Conservation (phyloP, 2,329 filamentous ascomycete species). For the Nemania abortiva region DNA sequence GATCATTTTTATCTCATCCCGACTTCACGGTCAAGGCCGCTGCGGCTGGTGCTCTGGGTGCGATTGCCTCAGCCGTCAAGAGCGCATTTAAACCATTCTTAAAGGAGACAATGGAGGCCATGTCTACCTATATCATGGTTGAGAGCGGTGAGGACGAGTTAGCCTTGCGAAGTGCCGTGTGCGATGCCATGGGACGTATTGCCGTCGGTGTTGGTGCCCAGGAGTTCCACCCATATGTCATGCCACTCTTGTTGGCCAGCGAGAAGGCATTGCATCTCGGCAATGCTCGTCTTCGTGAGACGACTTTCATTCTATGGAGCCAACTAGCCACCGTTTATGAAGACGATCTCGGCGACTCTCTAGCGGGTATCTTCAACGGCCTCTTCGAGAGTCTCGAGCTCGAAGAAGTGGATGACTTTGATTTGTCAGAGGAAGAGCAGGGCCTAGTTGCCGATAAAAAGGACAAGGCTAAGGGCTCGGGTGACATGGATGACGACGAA, state of each 20-base stretch:
- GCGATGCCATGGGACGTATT: conserved; percentile 93
- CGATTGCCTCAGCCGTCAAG: conserved; percentile 87
- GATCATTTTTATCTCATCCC: conserved; percentile 83
- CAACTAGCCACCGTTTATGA: conserved; percentile 94
- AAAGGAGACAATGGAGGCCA: conserved; percentile 87
- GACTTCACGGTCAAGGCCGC: conserved; percentile 92
- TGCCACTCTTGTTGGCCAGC: conserved; percentile 89
- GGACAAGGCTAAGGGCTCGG: conserved; percentile 76
- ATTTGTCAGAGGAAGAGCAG: conserved; percentile 67
- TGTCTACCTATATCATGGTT: conserved; percentile 84
- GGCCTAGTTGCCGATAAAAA: conserved; percentile 69
- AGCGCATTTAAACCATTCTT: conserved; percentile 92
- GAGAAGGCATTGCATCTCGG: conserved; percentile 91
- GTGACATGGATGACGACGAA: conserved; percentile 65
- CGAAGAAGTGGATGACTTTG: conserved; percentile 87
- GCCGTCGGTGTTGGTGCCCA: conserved; percentile 87
- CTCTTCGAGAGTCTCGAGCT: conserved; percentile 88
- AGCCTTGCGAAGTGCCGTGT: conserved; percentile 87
- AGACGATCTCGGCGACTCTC: conserved; percentile 82
- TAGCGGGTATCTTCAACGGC: conserved; percentile 81
- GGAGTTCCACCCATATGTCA: conserved; percentile 90
- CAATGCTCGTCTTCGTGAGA: conserved; percentile 92
- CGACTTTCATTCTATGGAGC: conserved; percentile 97
- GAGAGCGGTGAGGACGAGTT: conserved; percentile 93
- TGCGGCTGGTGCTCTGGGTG: conserved; percentile 88